phyloP scores from a whole-genome alignment of 148 eudicot genomes.

The Fagopyrum esculentum region DNA sequence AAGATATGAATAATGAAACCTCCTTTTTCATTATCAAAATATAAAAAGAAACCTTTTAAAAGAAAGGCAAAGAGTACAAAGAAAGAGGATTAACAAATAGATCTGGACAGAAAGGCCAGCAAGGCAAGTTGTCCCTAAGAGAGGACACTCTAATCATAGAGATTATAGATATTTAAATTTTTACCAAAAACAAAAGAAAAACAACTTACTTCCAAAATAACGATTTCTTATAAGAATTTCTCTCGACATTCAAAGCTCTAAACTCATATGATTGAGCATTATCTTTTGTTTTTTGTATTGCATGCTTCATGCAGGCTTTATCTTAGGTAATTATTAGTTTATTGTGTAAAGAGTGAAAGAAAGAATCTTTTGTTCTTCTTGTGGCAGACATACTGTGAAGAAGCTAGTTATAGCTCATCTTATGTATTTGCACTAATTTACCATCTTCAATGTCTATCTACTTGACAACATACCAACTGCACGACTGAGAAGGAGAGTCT shows the following conservation, averaged over 20 bases:
- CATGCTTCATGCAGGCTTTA: constrained; percentile 10
- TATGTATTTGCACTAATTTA: no score
- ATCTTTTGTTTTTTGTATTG: not conserved
- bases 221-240: not conserved
- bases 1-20: not conserved
- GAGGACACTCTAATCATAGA: not conserved
- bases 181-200: not conserved
- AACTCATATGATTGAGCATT: not conserved
- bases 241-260: not conserved
- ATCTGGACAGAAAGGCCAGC: constrained; percentile 1
- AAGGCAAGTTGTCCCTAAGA: not conserved
- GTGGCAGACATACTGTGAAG: constrained; percentile 11
- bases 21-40: not conserved
- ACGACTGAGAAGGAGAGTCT: no score
- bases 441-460: not conserved
- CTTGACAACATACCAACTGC: not conserved
- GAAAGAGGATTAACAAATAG: not conserved
- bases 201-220: not conserved
- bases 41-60: not conserved
- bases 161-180: not conserved
- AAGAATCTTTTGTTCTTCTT: constrained; percentile 10
- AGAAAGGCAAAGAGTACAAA: not conserved
- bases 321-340: not conserved
- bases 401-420: not conserved
- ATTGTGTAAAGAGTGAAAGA: not conserved